A percentile compares a stretch with the other conserved stretches of the same genome.
Conservation (phyloP, 208 protist genomes). For the Tritrichomonas foetus region DNA sequence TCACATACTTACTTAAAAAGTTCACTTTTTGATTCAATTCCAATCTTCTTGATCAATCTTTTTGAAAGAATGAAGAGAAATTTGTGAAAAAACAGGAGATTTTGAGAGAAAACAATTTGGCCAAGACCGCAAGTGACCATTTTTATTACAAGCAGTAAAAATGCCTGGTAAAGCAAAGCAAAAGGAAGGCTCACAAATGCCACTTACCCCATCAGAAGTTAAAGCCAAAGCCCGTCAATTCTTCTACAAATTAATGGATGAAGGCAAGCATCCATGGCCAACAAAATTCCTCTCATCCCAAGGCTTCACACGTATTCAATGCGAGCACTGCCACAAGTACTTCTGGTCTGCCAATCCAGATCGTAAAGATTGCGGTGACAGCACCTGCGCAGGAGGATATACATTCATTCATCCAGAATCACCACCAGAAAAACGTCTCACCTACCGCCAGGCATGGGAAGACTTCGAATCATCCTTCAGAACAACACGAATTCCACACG, state of each 20-base stretch:
- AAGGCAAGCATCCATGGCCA: slow-evolving; percentile 8
- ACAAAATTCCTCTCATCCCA: background rate
- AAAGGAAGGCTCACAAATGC: background rate
- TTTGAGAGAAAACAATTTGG: too few species aligned
- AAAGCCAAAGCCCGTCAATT: background rate
- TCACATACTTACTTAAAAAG: too few species aligned
- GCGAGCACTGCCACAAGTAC: background rate
- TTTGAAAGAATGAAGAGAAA: too few species aligned
- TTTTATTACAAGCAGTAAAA: too few species aligned
- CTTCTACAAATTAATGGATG: background rate
- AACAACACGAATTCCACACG: slow-evolving; percentile 1
- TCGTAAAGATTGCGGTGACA: slow-evolving; percentile 19
- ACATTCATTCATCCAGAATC: slow-evolving; percentile 33
- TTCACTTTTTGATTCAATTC: too few species aligned
- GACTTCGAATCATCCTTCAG: background rate
- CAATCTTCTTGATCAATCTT: too few species aligned
- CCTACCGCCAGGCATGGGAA: background rate
- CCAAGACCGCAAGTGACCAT: too few species aligned
- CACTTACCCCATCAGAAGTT: slow-evolving; percentile 33
- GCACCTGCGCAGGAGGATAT: slow-evolving; percentile 15
- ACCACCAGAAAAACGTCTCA: background rate
- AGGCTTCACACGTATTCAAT: background rate
- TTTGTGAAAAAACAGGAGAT: too few species aligned
- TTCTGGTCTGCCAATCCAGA: slow-evolving; percentile 2
- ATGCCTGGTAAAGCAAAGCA: background rate